A percentile compares a stretch with the other conserved stretches of the same genome.
Evolutionary conservation across 768 basidiomycete species (phyloP).

Genomic region (Sistotremastrum suecicum): DNA sequence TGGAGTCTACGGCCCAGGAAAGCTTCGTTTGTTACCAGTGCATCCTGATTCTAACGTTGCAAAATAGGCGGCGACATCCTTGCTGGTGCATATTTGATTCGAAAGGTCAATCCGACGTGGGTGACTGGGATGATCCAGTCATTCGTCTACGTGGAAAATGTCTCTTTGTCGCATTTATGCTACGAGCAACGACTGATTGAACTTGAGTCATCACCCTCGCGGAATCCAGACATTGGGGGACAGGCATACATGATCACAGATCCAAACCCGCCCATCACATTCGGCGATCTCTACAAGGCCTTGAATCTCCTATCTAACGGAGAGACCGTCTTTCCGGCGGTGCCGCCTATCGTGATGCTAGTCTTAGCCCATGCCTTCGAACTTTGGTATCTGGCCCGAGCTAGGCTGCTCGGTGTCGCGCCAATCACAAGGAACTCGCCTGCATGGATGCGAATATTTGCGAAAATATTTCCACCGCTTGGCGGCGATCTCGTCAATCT

Average conservation of each 20-base stretch:
- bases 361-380: constrained; percentile 48
- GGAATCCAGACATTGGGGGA: constrained; percentile 55
- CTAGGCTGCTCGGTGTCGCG: constrained; percentile 17
- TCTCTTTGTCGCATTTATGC: constrained; percentile 52
- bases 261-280: constrained; percentile 46
- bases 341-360: constrained; percentile 55
- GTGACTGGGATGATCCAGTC: constrained; percentile 41
- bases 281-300: constrained; percentile 44
- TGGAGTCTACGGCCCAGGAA: constrained; percentile 48
- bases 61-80: constrained; percentile 46
- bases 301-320: constrained; percentile 44
- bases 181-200: constrained; percentile 65
- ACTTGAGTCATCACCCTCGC: constrained; percentile 13
- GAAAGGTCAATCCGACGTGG: constrained; percentile 52
- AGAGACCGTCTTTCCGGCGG: constrained; percentile 35
- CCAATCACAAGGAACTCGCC: no score
- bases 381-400: constrained; percentile 33
- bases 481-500: constrained; percentile 36
- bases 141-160: constrained; percentile 66
- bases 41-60: not conserved
- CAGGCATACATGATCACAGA: constrained; percentile 56
- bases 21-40: not conserved
- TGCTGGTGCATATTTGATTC: constrained; percentile 47
- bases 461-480: constrained; percentile 27
- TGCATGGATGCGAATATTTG: not conserved